Percentiles rank a stretch among this genome's conserved stretches.
These are phyloP conservation scores for Huntiella savannae DNA, from an alignment of 2,329 filamentous ascomycete genomes.

Conservation along the genomic window DNA sequence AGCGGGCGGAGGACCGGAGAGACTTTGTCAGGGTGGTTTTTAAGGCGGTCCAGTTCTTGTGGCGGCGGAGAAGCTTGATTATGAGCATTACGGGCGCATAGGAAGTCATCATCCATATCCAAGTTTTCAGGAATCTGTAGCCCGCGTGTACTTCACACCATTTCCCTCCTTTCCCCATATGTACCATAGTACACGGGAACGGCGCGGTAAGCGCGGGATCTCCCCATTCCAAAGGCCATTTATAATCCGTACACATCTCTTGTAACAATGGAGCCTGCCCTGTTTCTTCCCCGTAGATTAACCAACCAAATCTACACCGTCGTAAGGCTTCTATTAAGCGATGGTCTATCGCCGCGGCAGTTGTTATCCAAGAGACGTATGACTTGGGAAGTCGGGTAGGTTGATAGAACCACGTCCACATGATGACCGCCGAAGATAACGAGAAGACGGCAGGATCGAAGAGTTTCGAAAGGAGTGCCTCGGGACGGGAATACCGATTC, in stretches of 20 bases:
- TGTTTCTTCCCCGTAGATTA: constrained; percentile 56
- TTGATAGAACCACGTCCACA: constrained; percentile 78
- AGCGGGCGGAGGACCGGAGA: constrained; percentile 42
- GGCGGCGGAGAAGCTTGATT: constrained; percentile 28
- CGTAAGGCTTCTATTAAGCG: constrained; percentile 59
- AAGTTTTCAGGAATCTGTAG: constrained; percentile 47
- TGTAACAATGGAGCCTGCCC: constrained; percentile 49
- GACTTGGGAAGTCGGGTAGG: constrained; percentile 50
- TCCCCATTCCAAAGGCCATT: constrained; percentile 49
- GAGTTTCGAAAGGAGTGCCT: constrained; percentile 19
- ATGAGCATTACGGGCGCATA: constrained; percentile 58
- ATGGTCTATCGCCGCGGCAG: constrained; percentile 53
- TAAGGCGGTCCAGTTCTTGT: constrained; percentile 25
- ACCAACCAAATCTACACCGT: constrained; percentile 39
- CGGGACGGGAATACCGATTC: constrained; percentile 29
- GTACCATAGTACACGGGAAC: constrained; percentile 67
- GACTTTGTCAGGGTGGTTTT: constrained; percentile 29
- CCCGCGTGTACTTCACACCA: constrained; percentile 59
- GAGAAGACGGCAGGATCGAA: constrained; percentile 56
- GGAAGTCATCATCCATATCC: constrained; percentile 54
- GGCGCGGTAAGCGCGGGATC: constrained; percentile 51
- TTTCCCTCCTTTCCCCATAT: constrained; percentile 50
- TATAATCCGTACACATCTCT: constrained; percentile 53
- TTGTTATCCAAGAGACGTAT: constrained; percentile 68
- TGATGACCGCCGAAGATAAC: constrained; percentile 52